Conservation (phyloP, 805 yeast genomes). For the Candida pseudoglaebosa region DNA sequence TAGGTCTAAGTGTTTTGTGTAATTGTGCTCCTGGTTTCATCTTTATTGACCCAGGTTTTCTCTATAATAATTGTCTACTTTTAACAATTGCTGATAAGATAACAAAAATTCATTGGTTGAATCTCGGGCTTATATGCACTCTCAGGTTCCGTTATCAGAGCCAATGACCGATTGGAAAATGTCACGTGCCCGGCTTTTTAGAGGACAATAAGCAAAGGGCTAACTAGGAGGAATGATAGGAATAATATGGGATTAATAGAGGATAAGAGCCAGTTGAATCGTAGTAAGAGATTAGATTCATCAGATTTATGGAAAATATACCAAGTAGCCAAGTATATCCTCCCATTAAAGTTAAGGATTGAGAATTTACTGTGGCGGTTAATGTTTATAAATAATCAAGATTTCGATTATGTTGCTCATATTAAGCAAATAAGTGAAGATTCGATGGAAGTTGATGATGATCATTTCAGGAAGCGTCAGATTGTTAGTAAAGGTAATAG, state of each 20-base stretch:
- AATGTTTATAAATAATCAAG: conserved; percentile 53
- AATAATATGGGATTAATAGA: no score
- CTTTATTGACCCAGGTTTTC: no score
- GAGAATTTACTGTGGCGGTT: conserved; percentile 86
- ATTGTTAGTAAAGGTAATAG: background rate
- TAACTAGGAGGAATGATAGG: no score
- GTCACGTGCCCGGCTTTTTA: no score
- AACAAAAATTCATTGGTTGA: background rate
- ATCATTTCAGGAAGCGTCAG: background rate
- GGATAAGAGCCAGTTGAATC: background rate
- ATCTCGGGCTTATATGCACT: background rate
- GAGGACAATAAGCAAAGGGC: no score
- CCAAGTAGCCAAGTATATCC: conserved; percentile 63
- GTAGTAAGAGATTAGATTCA: background rate
- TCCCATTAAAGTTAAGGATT: conserved; percentile 75
- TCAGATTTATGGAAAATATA: conserved; percentile 73
- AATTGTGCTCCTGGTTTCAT: no score
- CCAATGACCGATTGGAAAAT: no score
- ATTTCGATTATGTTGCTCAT: conserved; percentile 63
- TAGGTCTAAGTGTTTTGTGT: no score
- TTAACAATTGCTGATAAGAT: background rate
- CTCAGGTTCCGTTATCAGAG: background rate
- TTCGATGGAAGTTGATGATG: background rate
- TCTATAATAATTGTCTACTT: no score
- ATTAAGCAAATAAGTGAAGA: conserved; percentile 53